A percentile compares a stretch with the other conserved stretches of the same genome.
These are phyloP conservation scores for Tremellales sp. DNA, from an alignment of 1,284 basidiomycete genomes.

Conservation along the genomic window DNA sequence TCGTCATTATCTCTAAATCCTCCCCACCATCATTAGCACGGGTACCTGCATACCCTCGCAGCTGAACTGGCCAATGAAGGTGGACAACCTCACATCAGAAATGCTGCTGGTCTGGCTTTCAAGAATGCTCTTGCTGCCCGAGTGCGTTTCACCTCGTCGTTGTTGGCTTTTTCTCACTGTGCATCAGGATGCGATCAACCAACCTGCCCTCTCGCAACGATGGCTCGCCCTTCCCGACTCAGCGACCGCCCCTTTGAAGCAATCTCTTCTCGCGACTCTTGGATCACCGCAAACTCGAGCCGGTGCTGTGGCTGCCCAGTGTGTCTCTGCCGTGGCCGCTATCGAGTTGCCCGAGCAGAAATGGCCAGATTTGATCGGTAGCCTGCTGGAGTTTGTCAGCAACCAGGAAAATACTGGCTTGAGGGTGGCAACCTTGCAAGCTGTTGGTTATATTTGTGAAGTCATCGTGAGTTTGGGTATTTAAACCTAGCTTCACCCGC, in stretches of 20 bases:
- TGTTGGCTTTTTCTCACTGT: constrained; percentile 17
- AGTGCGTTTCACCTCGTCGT: constrained; percentile 55
- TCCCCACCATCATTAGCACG: constrained; percentile 56
- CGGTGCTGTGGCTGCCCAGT: constrained; percentile 85
- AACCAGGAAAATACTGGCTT: constrained; percentile 71
- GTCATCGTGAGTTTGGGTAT: constrained; percentile 67
- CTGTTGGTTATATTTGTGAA: constrained; percentile 97
- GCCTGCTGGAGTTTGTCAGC: constrained; percentile 82
- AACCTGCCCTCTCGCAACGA: constrained; percentile 68
- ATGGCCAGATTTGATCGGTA: constrained; percentile 87
- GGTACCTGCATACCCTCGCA: constrained; percentile 84
- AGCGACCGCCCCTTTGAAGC: constrained; percentile 79
- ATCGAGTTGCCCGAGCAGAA: constrained; percentile 84
- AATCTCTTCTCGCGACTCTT: constrained; percentile 77
- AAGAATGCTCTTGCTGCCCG: constrained; percentile 92
- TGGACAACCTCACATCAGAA: constrained; percentile 72
- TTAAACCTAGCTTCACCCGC: background rate
- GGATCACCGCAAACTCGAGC: constrained; percentile 69
- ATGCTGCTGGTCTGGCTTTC: constrained; percentile 91
- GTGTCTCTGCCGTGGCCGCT: constrained; percentile 87
- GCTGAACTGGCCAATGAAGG: constrained; percentile 72
- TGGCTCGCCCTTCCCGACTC: constrained; percentile 74
- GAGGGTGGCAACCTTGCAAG: constrained; percentile 84
- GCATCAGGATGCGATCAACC: constrained; percentile 68
- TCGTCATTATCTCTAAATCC: constrained; percentile 3